Evolutionary conservation across 2,329 filamentous ascomycete genomes (phyloP).

Genomic region (Periglandula ipomoeae): DNA sequence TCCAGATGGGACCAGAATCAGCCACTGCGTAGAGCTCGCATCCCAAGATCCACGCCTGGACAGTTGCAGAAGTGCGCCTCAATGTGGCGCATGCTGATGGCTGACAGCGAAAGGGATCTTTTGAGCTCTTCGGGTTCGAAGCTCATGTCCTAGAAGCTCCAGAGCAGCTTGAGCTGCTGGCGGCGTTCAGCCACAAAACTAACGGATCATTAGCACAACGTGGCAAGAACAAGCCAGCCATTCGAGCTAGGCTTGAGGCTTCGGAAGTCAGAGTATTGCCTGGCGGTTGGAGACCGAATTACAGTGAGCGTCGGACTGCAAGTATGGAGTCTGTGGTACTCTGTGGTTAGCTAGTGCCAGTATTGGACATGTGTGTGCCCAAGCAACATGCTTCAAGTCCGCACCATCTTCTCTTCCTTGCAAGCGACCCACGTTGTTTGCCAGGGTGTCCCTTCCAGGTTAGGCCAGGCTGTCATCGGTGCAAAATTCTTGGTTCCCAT

Average conservation of each 20-base stretch:
- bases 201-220: background rate
- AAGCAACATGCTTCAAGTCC: background rate
- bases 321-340: too few species aligned
- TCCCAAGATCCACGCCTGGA: background rate
- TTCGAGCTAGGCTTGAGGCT: too few species aligned
- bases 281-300: background rate
- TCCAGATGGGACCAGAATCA: background rate
- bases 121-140: too few species aligned
- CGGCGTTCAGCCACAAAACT: background rate
- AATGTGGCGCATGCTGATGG: slow-evolving; percentile 3
- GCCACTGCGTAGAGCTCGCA: slow-evolving; percentile 3
- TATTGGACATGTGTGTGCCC: background rate
- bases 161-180: background rate
- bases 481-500: slow-evolving; percentile 10
- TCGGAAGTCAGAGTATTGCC: background rate
- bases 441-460: slow-evolving; percentile 3
- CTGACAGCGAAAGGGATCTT: background rate
- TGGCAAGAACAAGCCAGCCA: background rate
- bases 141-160: background rate
- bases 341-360: background rate
- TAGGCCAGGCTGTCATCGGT: slow-evolving; percentile 5
- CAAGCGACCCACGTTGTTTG: slow-evolving; percentile 4
- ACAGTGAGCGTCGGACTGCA: too few species aligned
- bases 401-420: slow-evolving; percentile 1
- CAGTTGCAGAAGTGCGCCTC: background rate